Base-by-base conservation (phyloP, 2,329 filamentous ascomycete genomes). In the Cladosporium sp. region DNA sequence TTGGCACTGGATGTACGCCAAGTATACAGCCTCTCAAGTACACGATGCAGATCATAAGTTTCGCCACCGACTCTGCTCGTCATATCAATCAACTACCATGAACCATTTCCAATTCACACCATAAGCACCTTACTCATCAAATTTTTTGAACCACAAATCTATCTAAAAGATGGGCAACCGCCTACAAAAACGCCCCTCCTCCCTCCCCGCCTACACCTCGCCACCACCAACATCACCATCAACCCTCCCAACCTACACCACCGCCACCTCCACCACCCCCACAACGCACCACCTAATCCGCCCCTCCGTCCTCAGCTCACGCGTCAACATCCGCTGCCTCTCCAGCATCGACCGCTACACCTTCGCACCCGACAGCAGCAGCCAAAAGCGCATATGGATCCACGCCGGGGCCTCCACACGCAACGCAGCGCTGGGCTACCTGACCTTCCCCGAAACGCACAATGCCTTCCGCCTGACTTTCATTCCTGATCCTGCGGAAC, bases 391-490 rank as follows among this genome's bases (percentile, higher is more conserved):
- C 6, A 13, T 15, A 5, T 34, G n/a, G 11, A 34, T 15, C n/a
- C 12, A 34, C n/a, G 32, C 32, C 6, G 48, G 48, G n/a, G 41
- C 48, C 5, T 43, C 48, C 3, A 51, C 43, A 9, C 2, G 15
- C 2, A 51, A 51, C 15, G 29, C 38, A 7, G 48, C 41, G 5
- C 4, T 51, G 1, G 48, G 48, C 9, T 51, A 34, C 32, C 9
- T 51, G 1, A 29, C 30, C 1, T 44, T 51, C 11, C 48, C 48
- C 7, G 20, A 38, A 15, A 18, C 40, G 2, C 41, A 45, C n/a
- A 51, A 51, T 6, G 44, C 48, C 5, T 51, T 51, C 17, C 41
- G 48, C 0, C 38, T 51, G 2, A 41, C 44, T n/a, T 51, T 40
- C 24, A 42, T 18, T 2, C 44, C 34, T 3, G 32, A 30, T 20